Conservation (phyloP, 2,329 filamentous ascomycete genomes). For the Seiridium unicorne region DNA sequence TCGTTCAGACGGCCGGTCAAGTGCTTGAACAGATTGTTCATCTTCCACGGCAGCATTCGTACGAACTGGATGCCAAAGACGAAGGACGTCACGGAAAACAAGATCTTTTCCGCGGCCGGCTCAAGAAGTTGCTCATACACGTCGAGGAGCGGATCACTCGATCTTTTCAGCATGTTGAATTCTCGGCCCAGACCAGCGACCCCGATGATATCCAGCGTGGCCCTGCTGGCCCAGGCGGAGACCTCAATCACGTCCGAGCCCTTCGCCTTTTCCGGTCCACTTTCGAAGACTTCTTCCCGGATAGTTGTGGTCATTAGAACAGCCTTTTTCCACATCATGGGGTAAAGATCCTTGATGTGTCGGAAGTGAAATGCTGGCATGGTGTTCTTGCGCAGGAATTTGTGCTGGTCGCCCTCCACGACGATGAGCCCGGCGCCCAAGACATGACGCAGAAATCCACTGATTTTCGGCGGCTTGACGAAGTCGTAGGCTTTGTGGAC, state of each 20-base stretch:
- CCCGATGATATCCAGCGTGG: constrained; percentile 60
- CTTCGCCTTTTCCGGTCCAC: not conserved
- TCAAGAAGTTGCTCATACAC: constrained; percentile 43
- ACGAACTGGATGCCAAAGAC: constrained; percentile 35
- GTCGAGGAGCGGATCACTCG: constrained; percentile 39
- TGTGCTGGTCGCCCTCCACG: constrained; percentile 71
- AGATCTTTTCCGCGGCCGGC: constrained; percentile 31
- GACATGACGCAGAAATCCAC: constrained; percentile 48
- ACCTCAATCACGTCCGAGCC: constrained; percentile 33
- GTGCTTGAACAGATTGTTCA: constrained; percentile 38
- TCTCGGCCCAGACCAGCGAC: constrained; percentile 55
- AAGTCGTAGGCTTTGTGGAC: constrained; percentile 53
- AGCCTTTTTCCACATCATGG: constrained; percentile 65
- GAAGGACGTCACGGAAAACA: constrained; percentile 39
- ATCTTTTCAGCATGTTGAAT: constrained; percentile 41
- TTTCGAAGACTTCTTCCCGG: constrained; percentile 28
- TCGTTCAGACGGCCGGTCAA: constrained; percentile 32
- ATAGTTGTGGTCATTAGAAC: constrained; percentile 31
- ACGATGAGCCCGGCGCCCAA: constrained; percentile 59
- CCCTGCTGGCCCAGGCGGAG: constrained; percentile 48
- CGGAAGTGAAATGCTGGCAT: constrained; percentile 67
- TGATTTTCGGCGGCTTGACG: constrained; percentile 44
- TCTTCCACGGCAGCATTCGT: constrained; percentile 40
- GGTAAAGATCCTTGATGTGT: constrained; percentile 68
- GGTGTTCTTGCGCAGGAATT: constrained; percentile 65